A percentile compares a stretch with the other conserved stretches of the same genome.
These are phyloP conservation scores for Cryphonectria parasitica DNA, from an alignment of 2,329 filamentous ascomycete species.

Conservation along the genomic window DNA sequence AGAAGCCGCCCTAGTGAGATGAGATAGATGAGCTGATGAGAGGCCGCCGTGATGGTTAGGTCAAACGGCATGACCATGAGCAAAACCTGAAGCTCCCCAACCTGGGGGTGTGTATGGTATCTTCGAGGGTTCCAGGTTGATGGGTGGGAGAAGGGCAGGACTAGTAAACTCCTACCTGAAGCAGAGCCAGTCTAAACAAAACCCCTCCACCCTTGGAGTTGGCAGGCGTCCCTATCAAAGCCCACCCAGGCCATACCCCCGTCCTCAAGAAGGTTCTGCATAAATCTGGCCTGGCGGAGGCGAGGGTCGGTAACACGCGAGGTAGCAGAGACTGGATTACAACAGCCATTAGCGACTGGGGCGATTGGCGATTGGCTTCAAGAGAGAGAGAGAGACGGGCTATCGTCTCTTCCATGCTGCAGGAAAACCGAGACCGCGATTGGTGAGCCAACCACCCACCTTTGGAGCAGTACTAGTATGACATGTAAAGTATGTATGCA, in stretches of 20 bases:
- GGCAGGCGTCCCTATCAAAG: too few relatives aligned
- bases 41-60: not conserved
- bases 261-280: not conserved
- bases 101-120: too few relatives aligned
- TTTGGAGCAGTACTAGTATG: not conserved
- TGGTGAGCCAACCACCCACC: not conserved
- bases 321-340: not conserved
- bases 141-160: not conserved
- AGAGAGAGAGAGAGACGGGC: not conserved
- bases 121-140: not conserved
- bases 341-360: not conserved
- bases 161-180: not conserved
- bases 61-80: not conserved
- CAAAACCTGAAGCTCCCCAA: not conserved
- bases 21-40: not conserved
- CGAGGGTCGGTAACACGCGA: not conserved
- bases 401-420: not conserved
- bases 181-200: not conserved
- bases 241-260: not conserved
- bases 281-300: not conserved
- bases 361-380: too few relatives aligned
- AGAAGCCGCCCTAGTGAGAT: slow-evolving; percentile 3
- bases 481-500: not conserved
- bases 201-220: too few relatives aligned
- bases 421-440: not conserved